Base-by-base conservation (phyloP, 2,329 filamentous ascomycete species). In the Hymenotorrendiella dingleyae region DNA sequence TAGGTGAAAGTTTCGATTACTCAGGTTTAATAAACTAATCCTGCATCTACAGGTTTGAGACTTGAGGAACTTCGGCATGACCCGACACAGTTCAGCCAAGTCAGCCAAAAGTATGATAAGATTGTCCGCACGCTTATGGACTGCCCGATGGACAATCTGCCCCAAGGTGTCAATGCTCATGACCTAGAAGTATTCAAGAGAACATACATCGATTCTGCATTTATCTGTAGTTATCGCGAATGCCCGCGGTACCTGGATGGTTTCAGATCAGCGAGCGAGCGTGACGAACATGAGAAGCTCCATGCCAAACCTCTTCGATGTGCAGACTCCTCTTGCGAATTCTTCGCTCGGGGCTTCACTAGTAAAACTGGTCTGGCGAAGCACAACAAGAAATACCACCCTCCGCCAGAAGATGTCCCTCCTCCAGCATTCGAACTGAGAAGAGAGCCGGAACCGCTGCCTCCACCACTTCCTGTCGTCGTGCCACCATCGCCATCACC, bases 351-450 rank as follows among this genome's bases (percentile, higher is more conserved):
- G 16, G 45, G 42, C 7, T 47, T 47, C n/a, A 40, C 34, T 1
- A 47, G 35, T 20, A 33, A 40, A 30, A 41, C 34, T 14, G 35
- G 28, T 14, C 27, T 50, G 3, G 9, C 38, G 3, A 46, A 43
- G 21, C 47, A 49, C 16, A 49, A 46, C 19, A 19, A 16, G 9
- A 46, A 44, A 16, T 46, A 46, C 26, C 47, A 49, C 34, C 40
- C 36, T 16, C 24, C 14, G 4, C 46, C 35, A 20, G 40, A 48
- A 8, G 46, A 48, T 32, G n/a, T n/a, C n/a, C n/a, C n/a, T n/a
- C n/a, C n/a, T n/a, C n/a, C n/a, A n/a, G n/a, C n/a, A n/a, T n/a
- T n/a, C n/a, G n/a, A n/a, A n/a, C n/a, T n/a, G n/a, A n/a, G n/a
- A n/a, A n/a, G n/a, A n/a, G n/a, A n/a, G n/a, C n/a, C n/a, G n/a